phyloP scores from a whole-genome alignment of 2,329 filamentous ascomycete species.

The Pezicula neosporulosa region DNA sequence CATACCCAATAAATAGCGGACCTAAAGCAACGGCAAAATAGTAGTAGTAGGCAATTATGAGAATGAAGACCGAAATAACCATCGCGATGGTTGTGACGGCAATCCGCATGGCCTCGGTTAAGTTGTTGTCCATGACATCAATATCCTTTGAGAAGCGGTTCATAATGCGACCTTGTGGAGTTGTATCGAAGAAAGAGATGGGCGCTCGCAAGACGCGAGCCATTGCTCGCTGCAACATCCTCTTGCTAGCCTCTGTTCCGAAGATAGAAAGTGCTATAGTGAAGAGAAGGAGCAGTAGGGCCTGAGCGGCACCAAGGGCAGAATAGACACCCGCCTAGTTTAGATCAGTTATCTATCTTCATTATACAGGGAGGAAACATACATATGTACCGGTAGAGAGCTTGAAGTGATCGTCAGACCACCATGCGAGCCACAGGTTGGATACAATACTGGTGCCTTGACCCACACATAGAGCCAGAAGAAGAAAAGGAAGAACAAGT shows the following conservation, averaged over 20 bases:
- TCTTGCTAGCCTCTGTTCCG: slow-evolving; percentile 78
- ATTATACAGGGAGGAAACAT: no score
- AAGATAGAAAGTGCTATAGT: slow-evolving; percentile 73
- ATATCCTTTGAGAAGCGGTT: slow-evolving; percentile 96
- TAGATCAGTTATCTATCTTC: no score
- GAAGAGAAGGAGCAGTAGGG: slow-evolving; percentile 75
- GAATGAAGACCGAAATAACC: slow-evolving; percentile 78
- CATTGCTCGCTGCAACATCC: slow-evolving; percentile 78
- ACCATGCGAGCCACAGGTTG: slow-evolving; percentile 89
- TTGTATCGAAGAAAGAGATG: slow-evolving; percentile 97
- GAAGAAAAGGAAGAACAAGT: slow-evolving; percentile 50
- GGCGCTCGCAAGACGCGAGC: slow-evolving; percentile 67
- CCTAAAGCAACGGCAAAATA: slow-evolving; percentile 67
- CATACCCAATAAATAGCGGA: slow-evolving; percentile 71
- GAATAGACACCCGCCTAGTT: slow-evolving; percentile 68
- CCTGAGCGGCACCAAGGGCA: slow-evolving; percentile 67
- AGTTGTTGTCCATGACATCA: slow-evolving; percentile 91
- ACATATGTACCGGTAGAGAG: slow-evolving; percentile 69
- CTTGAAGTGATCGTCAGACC: slow-evolving; percentile 77
- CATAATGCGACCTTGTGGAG: slow-evolving; percentile 88
- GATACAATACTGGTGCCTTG: slow-evolving; percentile 86
- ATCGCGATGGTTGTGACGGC: slow-evolving; percentile 82
- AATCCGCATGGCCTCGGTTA: slow-evolving; percentile 88
- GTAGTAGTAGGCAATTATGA: slow-evolving; percentile 94
- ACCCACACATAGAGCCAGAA: no score